Evolutionary conservation across 352 stramenopile genomes (phyloP).

Genomic region (Phytophthora cryptogea): DNA sequence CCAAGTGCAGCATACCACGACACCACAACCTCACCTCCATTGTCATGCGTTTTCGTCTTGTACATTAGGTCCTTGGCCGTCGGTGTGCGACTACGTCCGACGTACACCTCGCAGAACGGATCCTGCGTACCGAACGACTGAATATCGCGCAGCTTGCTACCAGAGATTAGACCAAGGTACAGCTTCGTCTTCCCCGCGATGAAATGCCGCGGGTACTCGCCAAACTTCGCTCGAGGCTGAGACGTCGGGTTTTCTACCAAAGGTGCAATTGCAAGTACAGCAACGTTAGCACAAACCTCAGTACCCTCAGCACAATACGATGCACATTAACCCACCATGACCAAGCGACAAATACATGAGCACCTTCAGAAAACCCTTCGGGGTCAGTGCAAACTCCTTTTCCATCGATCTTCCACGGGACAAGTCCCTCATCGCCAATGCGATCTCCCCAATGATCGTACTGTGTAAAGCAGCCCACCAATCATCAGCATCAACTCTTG

Average conservation of each 20-base stretch:
- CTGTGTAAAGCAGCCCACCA: conserved; percentile 28
- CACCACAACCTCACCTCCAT: conserved; percentile 46
- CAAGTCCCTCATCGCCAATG: conserved; percentile 68
- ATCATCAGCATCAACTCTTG: conserved; percentile 1
- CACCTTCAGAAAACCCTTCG: conserved; percentile 71
- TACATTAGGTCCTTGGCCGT: conserved; percentile 62
- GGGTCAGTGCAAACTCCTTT: conserved; percentile 76
- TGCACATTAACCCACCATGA: conserved; percentile 45
- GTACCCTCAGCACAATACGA: neutral
- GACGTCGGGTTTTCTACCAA: conserved; percentile 70
- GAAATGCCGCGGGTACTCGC: conserved; percentile 78
- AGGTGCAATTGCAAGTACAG: neutral
- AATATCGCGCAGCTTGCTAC: conserved; percentile 76
- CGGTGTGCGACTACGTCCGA: conserved; percentile 54
- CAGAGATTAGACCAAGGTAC: conserved; percentile 64
- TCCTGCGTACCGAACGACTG: conserved; percentile 82
- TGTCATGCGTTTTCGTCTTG: conserved; percentile 75
- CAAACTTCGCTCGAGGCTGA: conserved; percentile 64
- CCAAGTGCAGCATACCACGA: neutral
- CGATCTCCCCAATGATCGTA: conserved; percentile 73
- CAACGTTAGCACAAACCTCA: conserved; percentile 7
- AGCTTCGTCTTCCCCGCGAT: conserved; percentile 77
- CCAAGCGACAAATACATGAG: conserved; percentile 72
- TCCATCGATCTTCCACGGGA: conserved; percentile 78
- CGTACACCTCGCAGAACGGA: conserved; percentile 71